Percentiles rank a stretch among this genome's conserved stretches.
Evolutionary conservation across 2,329 filamentous ascomycete genomes (phyloP).

Genomic region (Talaromyces rugulosus): DNA sequence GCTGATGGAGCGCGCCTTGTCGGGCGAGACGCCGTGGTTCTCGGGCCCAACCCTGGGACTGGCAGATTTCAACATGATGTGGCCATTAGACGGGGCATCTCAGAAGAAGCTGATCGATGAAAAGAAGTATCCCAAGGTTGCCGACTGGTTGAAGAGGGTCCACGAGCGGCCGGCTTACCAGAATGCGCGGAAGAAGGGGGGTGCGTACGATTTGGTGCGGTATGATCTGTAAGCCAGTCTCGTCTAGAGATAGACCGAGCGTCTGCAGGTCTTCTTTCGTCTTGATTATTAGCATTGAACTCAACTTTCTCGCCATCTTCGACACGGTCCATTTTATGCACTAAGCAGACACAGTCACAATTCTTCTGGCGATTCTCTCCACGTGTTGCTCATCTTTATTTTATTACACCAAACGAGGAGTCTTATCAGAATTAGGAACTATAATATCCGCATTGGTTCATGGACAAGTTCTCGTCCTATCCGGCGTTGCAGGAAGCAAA

Average conservation of each 20-base stretch:
- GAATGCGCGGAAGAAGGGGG: slow-evolving; percentile 27
- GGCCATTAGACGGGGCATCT: slow-evolving; percentile 28
- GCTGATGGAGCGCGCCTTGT: slow-evolving; percentile 22
- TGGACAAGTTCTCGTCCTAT: background rate
- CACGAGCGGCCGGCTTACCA: slow-evolving; percentile 26
- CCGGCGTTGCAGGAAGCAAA: background rate
- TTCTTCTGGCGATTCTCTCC: background rate
- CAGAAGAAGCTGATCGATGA: slow-evolving; percentile 27
- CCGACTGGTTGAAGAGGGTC: slow-evolving; percentile 27
- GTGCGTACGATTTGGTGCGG: slow-evolving; percentile 24
- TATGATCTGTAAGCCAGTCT: slow-evolving; percentile 1
- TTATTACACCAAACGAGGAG: background rate
- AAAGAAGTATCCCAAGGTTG: slow-evolving; percentile 28
- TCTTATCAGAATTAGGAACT: background rate
- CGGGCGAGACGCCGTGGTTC: slow-evolving; percentile 24
- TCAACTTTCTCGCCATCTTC: background rate
- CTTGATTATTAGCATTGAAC: background rate
- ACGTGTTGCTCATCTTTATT: background rate
- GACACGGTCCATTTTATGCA: background rate
- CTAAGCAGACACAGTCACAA: background rate
- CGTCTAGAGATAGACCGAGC: background rate
- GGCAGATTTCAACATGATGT: slow-evolving; percentile 32
- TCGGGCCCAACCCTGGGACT: slow-evolving; percentile 28
- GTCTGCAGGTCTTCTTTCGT: background rate
- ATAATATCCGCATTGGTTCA: background rate